Conservation (phyloP, 768 basidiomycete species). For the Hydnum rufescens region DNA sequence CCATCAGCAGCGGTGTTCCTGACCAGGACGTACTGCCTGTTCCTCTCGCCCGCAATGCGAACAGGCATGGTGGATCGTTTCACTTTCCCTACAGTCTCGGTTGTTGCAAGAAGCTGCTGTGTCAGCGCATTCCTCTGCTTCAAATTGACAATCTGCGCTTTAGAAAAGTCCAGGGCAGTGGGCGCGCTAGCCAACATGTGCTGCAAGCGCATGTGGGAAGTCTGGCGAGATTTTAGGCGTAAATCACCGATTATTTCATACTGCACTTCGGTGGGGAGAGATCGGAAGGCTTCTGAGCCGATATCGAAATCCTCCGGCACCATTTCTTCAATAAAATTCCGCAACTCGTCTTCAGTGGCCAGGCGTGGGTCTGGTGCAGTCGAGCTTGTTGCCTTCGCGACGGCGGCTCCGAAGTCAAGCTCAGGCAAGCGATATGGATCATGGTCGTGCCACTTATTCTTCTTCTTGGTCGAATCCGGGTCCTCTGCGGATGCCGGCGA, state of each 20-base stretch:
- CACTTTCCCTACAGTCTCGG: conserved; percentile 80
- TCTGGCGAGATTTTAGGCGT: conserved; percentile 83
- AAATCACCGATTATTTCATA: conserved; percentile 97
- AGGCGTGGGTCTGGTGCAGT: conserved; percentile 69
- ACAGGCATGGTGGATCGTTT: conserved; percentile 69
- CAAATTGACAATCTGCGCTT: conserved; percentile 82
- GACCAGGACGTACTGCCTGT: conserved; percentile 83
- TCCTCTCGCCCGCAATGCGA: conserved; percentile 86
- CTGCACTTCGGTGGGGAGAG: conserved; percentile 87
- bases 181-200: conserved; percentile 64
- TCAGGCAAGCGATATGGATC: conserved; percentile 91
- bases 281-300: conserved; percentile 70
- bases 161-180: conserved; percentile 89
- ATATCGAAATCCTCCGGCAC: conserved; percentile 90
- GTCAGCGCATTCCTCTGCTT: conserved; percentile 78
- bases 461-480: conserved; percentile 5
- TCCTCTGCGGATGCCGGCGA: neutral
- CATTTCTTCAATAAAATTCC: conserved; percentile 88
- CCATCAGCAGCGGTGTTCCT: conserved; percentile 77
- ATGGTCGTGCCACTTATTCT: conserved; percentile 20
- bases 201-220: conserved; percentile 76
- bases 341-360: conserved; percentile 90
- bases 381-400: conserved; percentile 41
- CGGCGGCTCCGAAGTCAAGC: conserved; percentile 42
- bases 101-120: conserved; percentile 80